A percentile compares a stretch with the other conserved stretches of the same genome.
Conservation (phyloP, 2,329 filamentous ascomycete genomes). For the Penicillium fuscoglaucum region DNA sequence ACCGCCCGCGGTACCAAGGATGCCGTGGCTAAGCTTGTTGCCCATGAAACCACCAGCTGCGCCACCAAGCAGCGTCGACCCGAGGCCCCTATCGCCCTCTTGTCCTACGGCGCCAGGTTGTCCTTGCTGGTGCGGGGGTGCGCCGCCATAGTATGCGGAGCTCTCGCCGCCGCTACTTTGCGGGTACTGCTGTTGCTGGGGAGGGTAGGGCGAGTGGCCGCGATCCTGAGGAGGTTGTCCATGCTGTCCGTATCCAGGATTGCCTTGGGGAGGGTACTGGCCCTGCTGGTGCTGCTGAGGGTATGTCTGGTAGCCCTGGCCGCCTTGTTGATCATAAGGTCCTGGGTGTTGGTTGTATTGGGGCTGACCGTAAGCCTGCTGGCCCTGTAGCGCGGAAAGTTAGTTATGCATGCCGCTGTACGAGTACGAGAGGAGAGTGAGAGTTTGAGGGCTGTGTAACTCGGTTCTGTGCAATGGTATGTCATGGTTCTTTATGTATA, state of each 20-base stretch:
- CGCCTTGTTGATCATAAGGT: constrained; percentile 17
- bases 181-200: constrained; percentile 28
- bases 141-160: constrained; percentile 34
- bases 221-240: constrained; percentile 17
- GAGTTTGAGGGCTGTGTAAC: neutral
- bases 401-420: neutral
- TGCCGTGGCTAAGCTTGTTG: constrained; percentile 21
- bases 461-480: neutral
- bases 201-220: constrained; percentile 10
- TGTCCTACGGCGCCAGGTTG: constrained; percentile 21
- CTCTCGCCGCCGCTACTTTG: constrained; percentile 32
- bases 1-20: constrained; percentile 21
- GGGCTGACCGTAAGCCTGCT: constrained; percentile 20
- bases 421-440: neutral
- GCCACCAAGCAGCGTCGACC: constrained; percentile 24
- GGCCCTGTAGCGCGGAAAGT: constrained; percentile 12
- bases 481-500: neutral
- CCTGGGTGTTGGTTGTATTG: constrained; percentile 20
- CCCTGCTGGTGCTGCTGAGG: constrained; percentile 14
- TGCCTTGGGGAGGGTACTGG: constrained; percentile 19
- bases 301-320: constrained; percentile 12
- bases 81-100: constrained; percentile 23
- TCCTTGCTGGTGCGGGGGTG: constrained; percentile 23
- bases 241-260: constrained; percentile 24
- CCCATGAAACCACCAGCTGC: constrained; percentile 23